Evolutionary conservation across 148 eudicot genomes (phyloP).

Genomic region (Vaccinium macrocarpon): DNA sequence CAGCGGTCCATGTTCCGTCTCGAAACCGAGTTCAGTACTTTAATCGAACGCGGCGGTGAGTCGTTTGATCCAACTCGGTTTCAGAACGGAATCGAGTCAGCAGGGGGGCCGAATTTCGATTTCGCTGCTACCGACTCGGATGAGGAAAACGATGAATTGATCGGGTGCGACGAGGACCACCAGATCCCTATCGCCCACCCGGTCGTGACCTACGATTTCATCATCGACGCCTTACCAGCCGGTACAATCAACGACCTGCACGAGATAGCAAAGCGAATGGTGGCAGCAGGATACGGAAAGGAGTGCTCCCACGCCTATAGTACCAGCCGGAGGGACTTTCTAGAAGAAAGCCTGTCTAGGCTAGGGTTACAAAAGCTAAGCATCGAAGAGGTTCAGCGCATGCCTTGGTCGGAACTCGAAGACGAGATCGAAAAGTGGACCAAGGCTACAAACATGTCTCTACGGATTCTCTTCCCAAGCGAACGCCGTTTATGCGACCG

Average conservation of each 20-base stretch:
- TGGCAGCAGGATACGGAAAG: conserved; percentile 54
- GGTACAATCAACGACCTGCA: conserved; percentile 64
- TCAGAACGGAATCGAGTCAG: conserved; percentile 22
- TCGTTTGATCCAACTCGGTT: conserved; percentile 39
- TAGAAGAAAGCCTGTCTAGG: conserved; percentile 83
- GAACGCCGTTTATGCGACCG: conserved; percentile 88
- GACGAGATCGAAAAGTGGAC: conserved; percentile 87
- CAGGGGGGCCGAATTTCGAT: conserved; percentile 10
- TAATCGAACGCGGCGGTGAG: conserved; percentile 51
- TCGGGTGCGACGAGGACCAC: conserved; percentile 24
- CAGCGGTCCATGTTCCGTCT: conserved; percentile 66
- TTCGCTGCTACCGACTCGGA: conserved; percentile 21
- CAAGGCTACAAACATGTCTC: conserved; percentile 56
- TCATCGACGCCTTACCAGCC: conserved; percentile 77
- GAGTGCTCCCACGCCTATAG: conserved; percentile 87
- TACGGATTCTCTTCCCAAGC: conserved; percentile 75
- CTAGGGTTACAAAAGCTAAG: conserved; percentile 68
- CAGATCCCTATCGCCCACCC: conserved; percentile 80
- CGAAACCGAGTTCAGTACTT: conserved; percentile 64
- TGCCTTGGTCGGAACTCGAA: conserved; percentile 73
- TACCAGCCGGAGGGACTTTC: conserved; percentile 56
- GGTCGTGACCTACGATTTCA: conserved; percentile 51
- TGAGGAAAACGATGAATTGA: conserved; percentile 26
- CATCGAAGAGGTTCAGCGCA: conserved; percentile 72
- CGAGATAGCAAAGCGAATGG: conserved; percentile 78